Evolutionary conservation across 352 stramenopile genomes (phyloP).

Genomic region (Phytopythium chamaehyphon): DNA sequence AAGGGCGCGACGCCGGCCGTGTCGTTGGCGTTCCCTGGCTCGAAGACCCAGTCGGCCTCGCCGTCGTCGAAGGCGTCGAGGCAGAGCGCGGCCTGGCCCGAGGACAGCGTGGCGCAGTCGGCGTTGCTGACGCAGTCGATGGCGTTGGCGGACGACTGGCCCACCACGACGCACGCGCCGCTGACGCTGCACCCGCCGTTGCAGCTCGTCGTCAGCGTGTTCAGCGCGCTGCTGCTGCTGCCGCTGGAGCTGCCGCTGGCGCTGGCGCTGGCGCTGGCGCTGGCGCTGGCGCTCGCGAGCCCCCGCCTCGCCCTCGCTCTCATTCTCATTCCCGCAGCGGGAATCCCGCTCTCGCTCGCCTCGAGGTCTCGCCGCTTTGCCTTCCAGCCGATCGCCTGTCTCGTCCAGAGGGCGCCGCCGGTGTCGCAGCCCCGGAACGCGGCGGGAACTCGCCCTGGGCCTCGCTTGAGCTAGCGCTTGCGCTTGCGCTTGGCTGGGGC

Average conservation of each 20-base stretch:
- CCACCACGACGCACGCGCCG: slow-evolving; percentile 62
- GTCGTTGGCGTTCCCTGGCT: slow-evolving; percentile 44
- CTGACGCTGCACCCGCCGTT: slow-evolving; percentile 59
- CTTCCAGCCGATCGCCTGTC: no score
- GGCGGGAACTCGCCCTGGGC: no score
- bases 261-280: slow-evolving; percentile 5
- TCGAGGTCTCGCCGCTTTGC: no score
- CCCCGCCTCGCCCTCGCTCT: no score
- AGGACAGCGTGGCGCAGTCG: slow-evolving; percentile 64
- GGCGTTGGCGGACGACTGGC: slow-evolving; percentile 42
- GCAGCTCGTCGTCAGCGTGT: slow-evolving; percentile 75
- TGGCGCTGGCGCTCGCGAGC: slow-evolving; percentile 6
- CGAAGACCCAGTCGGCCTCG: slow-evolving; percentile 45
- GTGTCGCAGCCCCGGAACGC: no score
- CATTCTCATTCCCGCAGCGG: no score
- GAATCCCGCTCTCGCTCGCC: no score
- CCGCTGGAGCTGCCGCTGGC: not conserved
- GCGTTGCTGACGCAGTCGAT: slow-evolving; percentile 79
- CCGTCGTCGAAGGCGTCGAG: slow-evolving; percentile 45
- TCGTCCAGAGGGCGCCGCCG: no score
- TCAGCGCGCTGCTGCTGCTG: slow-evolving; percentile 22
- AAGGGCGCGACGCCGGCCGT: slow-evolving; percentile 50
- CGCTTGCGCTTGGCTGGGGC: no score
- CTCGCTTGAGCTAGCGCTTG: no score
- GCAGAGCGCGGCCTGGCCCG: slow-evolving; percentile 57